Conservation (phyloP, 78 protist species). For the Dictyostelium firmibasis region DNA sequence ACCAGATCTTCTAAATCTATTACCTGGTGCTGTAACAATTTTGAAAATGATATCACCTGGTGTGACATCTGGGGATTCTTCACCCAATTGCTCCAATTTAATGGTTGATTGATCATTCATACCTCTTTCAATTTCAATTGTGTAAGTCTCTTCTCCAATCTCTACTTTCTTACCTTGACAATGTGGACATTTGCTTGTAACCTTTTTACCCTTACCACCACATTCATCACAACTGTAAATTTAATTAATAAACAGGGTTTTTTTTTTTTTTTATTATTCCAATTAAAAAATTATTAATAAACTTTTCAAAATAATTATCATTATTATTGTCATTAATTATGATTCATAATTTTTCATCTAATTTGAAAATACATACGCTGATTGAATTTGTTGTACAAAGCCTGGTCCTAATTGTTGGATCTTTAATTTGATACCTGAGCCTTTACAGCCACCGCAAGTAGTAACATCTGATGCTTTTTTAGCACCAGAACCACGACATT, state of each 20-base stretch:
- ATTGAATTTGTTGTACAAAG: slow-evolving; percentile 86
- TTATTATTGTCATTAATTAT: too few species aligned
- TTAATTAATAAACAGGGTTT: too few species aligned
- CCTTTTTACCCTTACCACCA: slow-evolving; percentile 86
- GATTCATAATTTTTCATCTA: too few species aligned
- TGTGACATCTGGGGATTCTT: slow-evolving; percentile 77
- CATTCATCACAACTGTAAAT: slow-evolving; percentile 82
- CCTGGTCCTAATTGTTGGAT: slow-evolving; percentile 91
- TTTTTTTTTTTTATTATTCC: not conserved
- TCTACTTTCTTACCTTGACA: slow-evolving; percentile 82
- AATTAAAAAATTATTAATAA: too few species aligned
- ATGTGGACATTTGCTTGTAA: slow-evolving; percentile 68
- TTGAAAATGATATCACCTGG: slow-evolving; percentile 89
- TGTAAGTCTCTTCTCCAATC: slow-evolving; percentile 40
- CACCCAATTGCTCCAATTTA: slow-evolving; percentile 62
- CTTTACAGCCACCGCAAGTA: slow-evolving; percentile 80
- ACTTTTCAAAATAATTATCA: too few species aligned
- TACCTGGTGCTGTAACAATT: slow-evolving; percentile 65
- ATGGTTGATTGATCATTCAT: slow-evolving; percentile 75
- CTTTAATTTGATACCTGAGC: slow-evolving; percentile 70
- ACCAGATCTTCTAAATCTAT: slow-evolving; percentile 42
- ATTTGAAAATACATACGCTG: slow-evolving; percentile 13
- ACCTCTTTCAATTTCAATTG: slow-evolving; percentile 85
- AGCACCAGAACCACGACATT: slow-evolving; percentile 92
- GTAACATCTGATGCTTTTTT: slow-evolving; percentile 71